Evolutionary conservation across 768 basidiomycete species (phyloP).

Genomic region (Fomitopsis serialis): DNA sequence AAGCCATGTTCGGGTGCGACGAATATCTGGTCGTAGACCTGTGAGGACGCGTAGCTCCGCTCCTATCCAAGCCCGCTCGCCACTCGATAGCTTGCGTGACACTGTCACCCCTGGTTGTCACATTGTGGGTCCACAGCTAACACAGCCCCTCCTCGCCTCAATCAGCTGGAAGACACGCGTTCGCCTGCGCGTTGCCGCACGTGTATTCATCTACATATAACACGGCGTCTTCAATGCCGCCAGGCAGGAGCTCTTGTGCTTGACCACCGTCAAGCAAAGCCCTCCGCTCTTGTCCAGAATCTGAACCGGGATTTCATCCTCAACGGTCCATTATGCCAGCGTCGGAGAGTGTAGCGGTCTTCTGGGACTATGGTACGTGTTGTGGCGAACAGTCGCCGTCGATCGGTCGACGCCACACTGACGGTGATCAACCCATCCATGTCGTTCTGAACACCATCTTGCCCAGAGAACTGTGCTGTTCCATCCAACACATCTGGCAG

Average conservation of each 20-base stretch:
- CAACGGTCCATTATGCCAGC: not conserved
- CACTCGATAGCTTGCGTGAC: too few species aligned
- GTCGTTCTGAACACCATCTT: slow-evolving; percentile 18
- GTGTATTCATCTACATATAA: not conserved
- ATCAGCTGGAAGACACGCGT: not conserved
- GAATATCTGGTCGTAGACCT: too few species aligned
- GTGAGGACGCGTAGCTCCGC: too few species aligned
- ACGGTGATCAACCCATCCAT: slow-evolving; percentile 18
- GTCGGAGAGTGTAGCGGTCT: slow-evolving; percentile 24
- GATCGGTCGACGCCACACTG: slow-evolving; percentile 24
- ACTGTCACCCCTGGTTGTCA: not conserved
- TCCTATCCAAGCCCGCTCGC: too few species aligned
- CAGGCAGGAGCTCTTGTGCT: not conserved
- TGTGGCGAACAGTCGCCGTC: not conserved
- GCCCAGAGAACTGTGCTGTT: slow-evolving; percentile 32
- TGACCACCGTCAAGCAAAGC: not conserved
- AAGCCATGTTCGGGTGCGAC: too few species aligned
- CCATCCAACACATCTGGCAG: slow-evolving; percentile 35
- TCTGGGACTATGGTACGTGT: slow-evolving; percentile 38
- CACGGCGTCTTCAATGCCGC: not conserved
- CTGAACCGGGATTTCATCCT: too few species aligned
- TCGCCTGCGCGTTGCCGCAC: not conserved
- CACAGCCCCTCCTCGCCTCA: not conserved
- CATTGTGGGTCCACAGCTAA: not conserved
- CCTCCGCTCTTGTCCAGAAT: not conserved